These are phyloP conservation scores for Colletotrichum cuscutae DNA, from an alignment of 2,329 filamentous ascomycete genomes.

Conservation along the genomic window DNA sequence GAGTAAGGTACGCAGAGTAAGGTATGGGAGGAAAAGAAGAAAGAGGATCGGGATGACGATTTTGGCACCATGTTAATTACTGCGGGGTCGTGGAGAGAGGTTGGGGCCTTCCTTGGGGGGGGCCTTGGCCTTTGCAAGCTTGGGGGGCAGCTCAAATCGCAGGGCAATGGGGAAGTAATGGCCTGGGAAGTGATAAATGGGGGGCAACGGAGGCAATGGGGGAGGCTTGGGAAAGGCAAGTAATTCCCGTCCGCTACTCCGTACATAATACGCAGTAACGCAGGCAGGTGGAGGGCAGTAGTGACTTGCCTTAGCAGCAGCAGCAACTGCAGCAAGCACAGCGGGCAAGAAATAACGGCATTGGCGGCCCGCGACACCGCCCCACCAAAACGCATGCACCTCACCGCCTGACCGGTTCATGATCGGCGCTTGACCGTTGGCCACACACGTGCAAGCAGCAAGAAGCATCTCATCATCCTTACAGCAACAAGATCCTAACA, in stretches of 20 bases:
- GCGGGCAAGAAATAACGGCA: background rate
- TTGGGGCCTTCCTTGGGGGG: background rate
- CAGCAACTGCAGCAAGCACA: no score
- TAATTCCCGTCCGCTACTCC: no score
- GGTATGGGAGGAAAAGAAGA: background rate
- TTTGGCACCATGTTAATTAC: conserved; percentile 4
- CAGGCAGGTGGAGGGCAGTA: no score
- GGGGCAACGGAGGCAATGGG: background rate
- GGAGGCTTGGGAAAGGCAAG: conserved; percentile 1
- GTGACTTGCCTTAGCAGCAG: no score
- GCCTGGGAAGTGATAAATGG: no score
- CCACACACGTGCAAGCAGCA: background rate
- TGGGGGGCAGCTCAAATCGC: no score
- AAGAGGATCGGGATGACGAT: background rate
- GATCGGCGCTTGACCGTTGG: conserved; percentile 8
- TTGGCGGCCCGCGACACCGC: conserved; percentile 2
- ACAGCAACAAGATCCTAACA: no score
- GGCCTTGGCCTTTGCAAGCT: no score
- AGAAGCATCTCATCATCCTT: background rate
- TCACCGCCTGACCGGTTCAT: conserved; percentile 20
- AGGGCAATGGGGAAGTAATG: no score
- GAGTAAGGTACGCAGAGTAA: background rate
- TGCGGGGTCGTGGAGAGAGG: conserved; percentile 6
- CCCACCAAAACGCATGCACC: conserved; percentile 9
- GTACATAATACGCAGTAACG: no score